Evolutionary conservation across 345 rosid genomes (phyloP).

Genomic region (Rhodomyrtus tomentosa): DNA sequence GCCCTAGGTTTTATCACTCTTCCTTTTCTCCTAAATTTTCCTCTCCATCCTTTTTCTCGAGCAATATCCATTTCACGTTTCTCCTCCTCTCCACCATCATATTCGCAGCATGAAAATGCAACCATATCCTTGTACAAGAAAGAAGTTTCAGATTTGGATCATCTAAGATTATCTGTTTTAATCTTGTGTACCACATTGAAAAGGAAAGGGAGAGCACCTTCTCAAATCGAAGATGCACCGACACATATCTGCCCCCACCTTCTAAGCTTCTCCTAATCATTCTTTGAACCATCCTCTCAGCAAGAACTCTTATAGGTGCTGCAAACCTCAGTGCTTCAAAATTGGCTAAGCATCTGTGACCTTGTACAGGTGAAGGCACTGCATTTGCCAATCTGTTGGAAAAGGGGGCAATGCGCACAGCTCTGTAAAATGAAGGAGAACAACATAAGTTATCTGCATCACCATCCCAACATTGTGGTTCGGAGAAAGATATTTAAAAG

Average conservation of each 20-base stretch:
- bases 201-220: slow-evolving; percentile 27
- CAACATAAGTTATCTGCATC: not conserved
- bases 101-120: slow-evolving; percentile 96
- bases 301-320: slow-evolving; percentile 72
- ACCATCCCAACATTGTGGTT: not conserved
- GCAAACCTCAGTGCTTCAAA: slow-evolving; percentile 79
- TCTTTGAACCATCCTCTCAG: slow-evolving; percentile 85
- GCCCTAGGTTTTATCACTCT: slow-evolving; percentile 83
- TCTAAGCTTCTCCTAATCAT: slow-evolving; percentile 60
- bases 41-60: slow-evolving; percentile 93
- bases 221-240: slow-evolving; percentile 98
- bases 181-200: not conserved
- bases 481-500: not conserved
- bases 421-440: slow-evolving; percentile 37
- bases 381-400: slow-evolving; percentile 90
- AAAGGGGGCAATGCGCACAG: slow-evolving; percentile 96
- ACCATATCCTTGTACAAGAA: slow-evolving; percentile 69
- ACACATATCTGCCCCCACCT: slow-evolving; percentile 68
- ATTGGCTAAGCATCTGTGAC: slow-evolving; percentile 82
- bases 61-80: slow-evolving; percentile 86
- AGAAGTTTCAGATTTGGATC: not conserved
- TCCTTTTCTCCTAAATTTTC: slow-evolving; percentile 87
- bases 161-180: not conserved
- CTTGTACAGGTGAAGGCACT: slow-evolving; percentile 68
- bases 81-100: slow-evolving; percentile 89